Evolutionary conservation across 2,329 filamentous ascomycete species (phyloP).

Genomic region (Aureobasidium sp.): DNA sequence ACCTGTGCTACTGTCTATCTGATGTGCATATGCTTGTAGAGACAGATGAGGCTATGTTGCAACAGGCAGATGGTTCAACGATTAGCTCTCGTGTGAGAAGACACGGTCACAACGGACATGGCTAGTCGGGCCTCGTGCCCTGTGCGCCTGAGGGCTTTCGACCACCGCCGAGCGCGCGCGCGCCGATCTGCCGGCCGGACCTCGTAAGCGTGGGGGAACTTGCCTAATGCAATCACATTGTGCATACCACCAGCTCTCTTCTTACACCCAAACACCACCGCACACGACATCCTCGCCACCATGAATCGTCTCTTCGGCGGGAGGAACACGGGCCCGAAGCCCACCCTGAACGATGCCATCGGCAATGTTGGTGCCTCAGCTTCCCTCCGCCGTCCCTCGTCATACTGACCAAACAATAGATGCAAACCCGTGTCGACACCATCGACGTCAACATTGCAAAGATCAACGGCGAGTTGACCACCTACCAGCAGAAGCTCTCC

Average conservation of each 20-base stretch:
- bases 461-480: constrained; percentile 79
- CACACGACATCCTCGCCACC: constrained; percentile 21
- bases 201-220: background rate
- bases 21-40: background rate
- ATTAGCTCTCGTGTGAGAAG: background rate
- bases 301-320: constrained; percentile 97
- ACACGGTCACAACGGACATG: background rate
- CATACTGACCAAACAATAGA: constrained; percentile 36
- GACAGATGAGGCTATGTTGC: background rate
- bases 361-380: constrained; percentile 51
- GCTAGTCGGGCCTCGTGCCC: background rate
- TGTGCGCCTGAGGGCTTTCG: background rate
- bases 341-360: constrained; percentile 77
- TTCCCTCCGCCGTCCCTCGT: background rate
- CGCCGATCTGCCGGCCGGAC: constrained; percentile 4
- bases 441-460: constrained; percentile 93
- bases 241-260: background rate
- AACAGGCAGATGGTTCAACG: background rate
- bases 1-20: background rate
- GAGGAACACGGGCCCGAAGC: constrained; percentile 80
- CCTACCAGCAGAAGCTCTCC: constrained; percentile 77
- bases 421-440: constrained; percentile 71
- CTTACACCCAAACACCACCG: background rate
- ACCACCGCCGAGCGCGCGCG: background rate
- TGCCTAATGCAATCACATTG: background rate